These are phyloP conservation scores for Babesia caballi DNA, from an alignment of 169 alveolate genomes.

Conservation along the genomic window DNA sequence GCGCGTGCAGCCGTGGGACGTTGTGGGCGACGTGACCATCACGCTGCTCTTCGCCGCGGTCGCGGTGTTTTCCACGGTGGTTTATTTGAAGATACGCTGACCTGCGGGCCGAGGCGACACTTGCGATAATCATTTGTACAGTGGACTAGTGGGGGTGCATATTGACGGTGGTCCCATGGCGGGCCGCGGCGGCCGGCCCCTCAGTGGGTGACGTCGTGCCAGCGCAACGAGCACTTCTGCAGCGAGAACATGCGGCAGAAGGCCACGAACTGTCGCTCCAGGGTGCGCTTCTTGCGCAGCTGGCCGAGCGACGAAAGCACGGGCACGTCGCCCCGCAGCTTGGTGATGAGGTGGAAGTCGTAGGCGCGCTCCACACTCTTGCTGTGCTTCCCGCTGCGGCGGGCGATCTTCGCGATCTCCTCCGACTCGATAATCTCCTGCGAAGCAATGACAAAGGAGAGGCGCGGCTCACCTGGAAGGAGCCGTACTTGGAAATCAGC, in stretches of 20 bases:
- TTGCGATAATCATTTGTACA: background rate
- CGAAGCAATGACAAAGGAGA: background rate
- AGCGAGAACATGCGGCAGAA: conserved; percentile 56
- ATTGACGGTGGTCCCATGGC: too few species aligned
- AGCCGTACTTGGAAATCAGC: conserved; percentile 61
- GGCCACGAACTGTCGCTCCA: conserved; percentile 45
- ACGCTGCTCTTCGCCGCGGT: background rate
- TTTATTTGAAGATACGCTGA: background rate
- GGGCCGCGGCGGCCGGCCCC: background rate
- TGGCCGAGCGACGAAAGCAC: conserved; percentile 35
- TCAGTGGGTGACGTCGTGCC: conserved; percentile 55
- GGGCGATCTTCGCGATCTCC: conserved; percentile 54
- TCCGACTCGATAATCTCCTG: conserved; percentile 65
- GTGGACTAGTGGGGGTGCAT: too few species aligned
- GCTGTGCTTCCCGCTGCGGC: conserved; percentile 56
- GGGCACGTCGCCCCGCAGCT: conserved; percentile 48
- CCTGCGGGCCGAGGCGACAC: background rate
- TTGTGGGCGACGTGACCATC: background rate
- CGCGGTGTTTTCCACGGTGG: background rate
- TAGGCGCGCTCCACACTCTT: conserved; percentile 60
- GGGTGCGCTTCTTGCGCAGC: conserved; percentile 36
- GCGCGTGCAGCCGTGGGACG: background rate
- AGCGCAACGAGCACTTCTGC: conserved; percentile 42
- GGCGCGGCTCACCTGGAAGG: conserved; percentile 53
- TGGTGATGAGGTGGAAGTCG: conserved; percentile 61